Evolutionary conservation across 306 rosid genomes (phyloP), one percentile per base, ranked within the genome.

Genomic region (Fragaria iinumae): DNA sequence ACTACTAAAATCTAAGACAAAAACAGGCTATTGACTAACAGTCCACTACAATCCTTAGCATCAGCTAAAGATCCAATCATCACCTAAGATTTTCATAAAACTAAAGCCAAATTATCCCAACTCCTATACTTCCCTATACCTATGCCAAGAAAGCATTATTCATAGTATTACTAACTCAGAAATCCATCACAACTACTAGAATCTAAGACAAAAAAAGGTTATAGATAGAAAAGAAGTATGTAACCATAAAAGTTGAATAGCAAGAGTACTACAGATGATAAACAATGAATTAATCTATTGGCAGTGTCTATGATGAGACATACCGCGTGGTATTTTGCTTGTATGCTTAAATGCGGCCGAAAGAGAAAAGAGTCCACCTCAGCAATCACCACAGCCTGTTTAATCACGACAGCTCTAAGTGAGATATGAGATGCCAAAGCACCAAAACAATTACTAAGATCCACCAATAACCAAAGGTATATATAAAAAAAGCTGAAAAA

Each of bases 311-410:
- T 44, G 66, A 71, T 55, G 23, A 53, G 71, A 82, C 97, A 76
- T 95, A 95, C 99, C 66, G 93, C 92, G 70, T 92, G 96, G 81
- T 95, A 95, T 86, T 91, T 93, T 16, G 98, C 86, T 64, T 93
- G 93, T 67, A 89, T 79, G 79, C 86, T 93, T 81, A 95, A 85
- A 80, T 83, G 96, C 57, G 99, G 99, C 56, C 97, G 93, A 79
- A 95, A 95, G 77, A 95, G 93, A 84, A 95, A 89, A 80, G 97
- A 63, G 82, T 95, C 99, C 91, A 95, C 97, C 88, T 95, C 97
- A 2, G 83, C 92, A 74, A 95, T 89, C 68, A 95, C 97, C 82
- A 95, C 99, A 75, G 84, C 89, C 99, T 95, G 89, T 64, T 81
- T 25, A 67, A 50, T 69, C 11, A 55, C 25, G 25, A 49, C 72